Percentiles rank a stretch among this genome's conserved stretches.
Conservation (phyloP, 441 rosid species). For the Pelargonium cotyledonis region DNA sequence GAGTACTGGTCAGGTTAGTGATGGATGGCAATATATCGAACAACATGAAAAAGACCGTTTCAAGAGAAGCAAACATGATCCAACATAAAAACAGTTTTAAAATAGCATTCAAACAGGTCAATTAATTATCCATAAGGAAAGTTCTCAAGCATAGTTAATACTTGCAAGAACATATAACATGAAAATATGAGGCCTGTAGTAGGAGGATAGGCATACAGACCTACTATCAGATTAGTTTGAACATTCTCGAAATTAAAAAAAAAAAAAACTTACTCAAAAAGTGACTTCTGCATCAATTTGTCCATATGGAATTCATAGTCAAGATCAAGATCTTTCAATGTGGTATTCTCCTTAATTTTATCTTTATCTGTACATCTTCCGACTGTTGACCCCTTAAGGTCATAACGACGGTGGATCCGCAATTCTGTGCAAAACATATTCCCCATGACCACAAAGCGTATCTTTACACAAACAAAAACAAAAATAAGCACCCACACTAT, state of each 20-base stretch:
- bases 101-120: no score
- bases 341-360: slow-evolving; percentile 59
- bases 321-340: slow-evolving; percentile 87
- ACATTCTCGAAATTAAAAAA: not conserved
- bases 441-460: slow-evolving; percentile 97
- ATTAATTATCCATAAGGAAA: no score
- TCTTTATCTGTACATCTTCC: slow-evolving; percentile 73
- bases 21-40: no score
- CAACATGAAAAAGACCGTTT: not conserved
- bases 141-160: not conserved
- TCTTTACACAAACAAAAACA: slow-evolving; percentile 32
- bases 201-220: no score
- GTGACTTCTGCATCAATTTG: slow-evolving; percentile 63
- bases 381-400: slow-evolving; percentile 81
- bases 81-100: no score
- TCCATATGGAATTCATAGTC: slow-evolving; percentile 84
- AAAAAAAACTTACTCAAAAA: slow-evolving; percentile 56
- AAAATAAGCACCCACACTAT: slow-evolving; percentile 15
- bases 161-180: not conserved
- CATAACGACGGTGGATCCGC: slow-evolving; percentile 82
- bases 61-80: no score
- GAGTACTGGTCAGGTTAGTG: no score
- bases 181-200: not conserved
- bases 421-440: slow-evolving; percentile 98
- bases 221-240: not conserved